Evolutionary conservation across 225 moss, liverwort and hornwort genomes (phyloP).

Genomic region (Marchantia paleacea): DNA sequence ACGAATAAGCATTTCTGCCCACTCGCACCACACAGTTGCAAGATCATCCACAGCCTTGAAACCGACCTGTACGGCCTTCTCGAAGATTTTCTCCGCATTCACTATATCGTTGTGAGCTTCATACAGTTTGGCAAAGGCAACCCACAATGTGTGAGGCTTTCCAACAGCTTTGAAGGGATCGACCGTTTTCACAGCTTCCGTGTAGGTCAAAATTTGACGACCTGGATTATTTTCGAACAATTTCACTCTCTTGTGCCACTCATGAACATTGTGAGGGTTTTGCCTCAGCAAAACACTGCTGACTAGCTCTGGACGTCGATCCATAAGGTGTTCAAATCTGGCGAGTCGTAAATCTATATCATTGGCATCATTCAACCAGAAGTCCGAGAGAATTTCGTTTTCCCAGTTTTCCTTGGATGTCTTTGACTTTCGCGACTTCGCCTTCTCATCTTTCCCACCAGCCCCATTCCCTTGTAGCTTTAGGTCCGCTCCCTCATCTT

Average conservation of each 20-base stretch:
- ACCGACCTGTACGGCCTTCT: constrained; percentile 90
- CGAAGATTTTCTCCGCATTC: constrained; percentile 85
- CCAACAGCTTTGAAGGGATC: constrained; percentile 85
- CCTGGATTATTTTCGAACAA: constrained; percentile 72
- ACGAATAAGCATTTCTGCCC: constrained; percentile 97
- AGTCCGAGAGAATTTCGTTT: constrained; percentile 45
- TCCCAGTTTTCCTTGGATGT: constrained; percentile 47
- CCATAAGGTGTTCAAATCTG: constrained; percentile 78
- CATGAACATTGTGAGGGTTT: constrained; percentile 97
- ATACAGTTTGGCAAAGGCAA: constrained; percentile 88
- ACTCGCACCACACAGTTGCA: constrained; percentile 96
- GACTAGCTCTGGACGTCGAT: constrained; percentile 86
- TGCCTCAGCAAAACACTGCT: constrained; percentile 89
- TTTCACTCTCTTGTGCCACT: constrained; percentile 98
- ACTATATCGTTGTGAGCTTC: constrained; percentile 72
- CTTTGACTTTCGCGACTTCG: constrained; percentile 27
- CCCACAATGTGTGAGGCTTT: constrained; percentile 92
- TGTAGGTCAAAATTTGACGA: constrained; percentile 78
- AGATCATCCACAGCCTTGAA: constrained; percentile 96
- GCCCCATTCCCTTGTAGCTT: constrained; percentile 22
- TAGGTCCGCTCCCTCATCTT: constrained; percentile 25
- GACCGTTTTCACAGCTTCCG: constrained; percentile 88
- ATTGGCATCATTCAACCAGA: constrained; percentile 74
- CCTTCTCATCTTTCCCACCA: constrained; percentile 5
- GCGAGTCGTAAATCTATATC: constrained; percentile 87